These are phyloP conservation scores for Metarhizium guizhouense DNA, from an alignment of 2,329 filamentous ascomycete species.

Conservation along the genomic window DNA sequence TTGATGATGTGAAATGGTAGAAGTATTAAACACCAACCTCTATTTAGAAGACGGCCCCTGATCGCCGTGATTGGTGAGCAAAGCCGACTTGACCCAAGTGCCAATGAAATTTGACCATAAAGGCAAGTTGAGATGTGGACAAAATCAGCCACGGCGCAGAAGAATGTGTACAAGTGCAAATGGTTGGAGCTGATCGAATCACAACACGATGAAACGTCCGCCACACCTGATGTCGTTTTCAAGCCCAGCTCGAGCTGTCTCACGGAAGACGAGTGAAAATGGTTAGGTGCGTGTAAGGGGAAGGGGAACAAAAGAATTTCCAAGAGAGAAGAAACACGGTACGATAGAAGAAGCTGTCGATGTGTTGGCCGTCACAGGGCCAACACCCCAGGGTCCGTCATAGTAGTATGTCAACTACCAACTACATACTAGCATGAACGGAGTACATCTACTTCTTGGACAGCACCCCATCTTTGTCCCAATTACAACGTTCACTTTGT, in stretches of 20 bases:
- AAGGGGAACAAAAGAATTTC: not conserved
- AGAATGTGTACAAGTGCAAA: conserved; percentile 5
- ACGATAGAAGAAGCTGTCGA: conserved; percentile 1
- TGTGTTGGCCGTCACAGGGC: not conserved
- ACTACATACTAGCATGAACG: not conserved
- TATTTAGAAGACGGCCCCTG: conserved; percentile 1
- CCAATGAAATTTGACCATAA: not conserved
- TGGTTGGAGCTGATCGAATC: conserved; percentile 6
- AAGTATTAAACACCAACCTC: conserved; percentile 5
- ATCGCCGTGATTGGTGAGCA: conserved; percentile 3
- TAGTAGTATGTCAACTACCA: not conserved
- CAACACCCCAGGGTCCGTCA: conserved; percentile 1
- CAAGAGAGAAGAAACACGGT: not conserved
- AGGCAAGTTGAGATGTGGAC: not conserved
- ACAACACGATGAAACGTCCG: conserved; percentile 2
- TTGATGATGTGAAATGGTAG: conserved; percentile 1
- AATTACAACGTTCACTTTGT: not conserved
- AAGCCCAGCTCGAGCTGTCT: conserved; percentile 2
- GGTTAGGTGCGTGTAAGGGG: not conserved
- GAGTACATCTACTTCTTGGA: not conserved
- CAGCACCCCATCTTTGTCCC: not conserved
- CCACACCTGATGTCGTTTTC: conserved; percentile 1
- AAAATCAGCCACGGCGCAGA: conserved; percentile 4
- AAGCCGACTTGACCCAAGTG: not conserved
- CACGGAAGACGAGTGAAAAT: not conserved